phyloP scores from a whole-genome alignment of 495 filamentous ascomycete genomes.

The Neurospora sp. region DNA sequence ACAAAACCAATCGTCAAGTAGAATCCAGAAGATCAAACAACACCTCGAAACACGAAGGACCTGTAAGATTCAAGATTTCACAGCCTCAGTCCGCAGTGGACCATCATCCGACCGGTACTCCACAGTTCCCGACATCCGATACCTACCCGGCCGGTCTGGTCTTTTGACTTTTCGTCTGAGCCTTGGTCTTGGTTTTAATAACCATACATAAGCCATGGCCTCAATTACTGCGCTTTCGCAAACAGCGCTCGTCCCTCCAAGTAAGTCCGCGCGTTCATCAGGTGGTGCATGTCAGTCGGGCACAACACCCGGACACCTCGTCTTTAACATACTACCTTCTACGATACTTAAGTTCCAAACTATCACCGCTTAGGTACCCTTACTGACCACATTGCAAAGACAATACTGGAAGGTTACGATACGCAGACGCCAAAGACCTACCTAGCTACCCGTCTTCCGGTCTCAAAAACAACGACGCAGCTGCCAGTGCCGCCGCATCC shows the following conservation, averaged over 20 bases:
- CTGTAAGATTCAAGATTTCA: neutral
- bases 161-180: neutral
- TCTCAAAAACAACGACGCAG: conserved; percentile 49
- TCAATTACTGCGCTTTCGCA: neutral
- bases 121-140: neutral
- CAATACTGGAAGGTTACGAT: conserved; percentile 49
- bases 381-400: conserved; percentile 8
- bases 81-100: neutral
- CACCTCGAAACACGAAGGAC: neutral
- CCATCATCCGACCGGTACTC: neutral
- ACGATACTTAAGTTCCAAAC: neutral
- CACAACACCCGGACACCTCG: neutral
- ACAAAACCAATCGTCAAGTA: neutral
- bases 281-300: neutral
- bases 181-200: neutral
- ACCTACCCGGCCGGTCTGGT: neutral
- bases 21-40: neutral
- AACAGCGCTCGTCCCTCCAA: neutral
- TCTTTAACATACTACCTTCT: neutral
- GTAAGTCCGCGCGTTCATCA: neutral
- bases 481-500: conserved; percentile 62
- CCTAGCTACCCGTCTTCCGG: conserved; percentile 58
- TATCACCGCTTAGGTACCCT: neutral
- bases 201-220: neutral
- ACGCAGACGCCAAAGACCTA: conserved; percentile 56